Conservation (phyloP, 331 rosid genomes). For the Saraca asoca region DNA sequence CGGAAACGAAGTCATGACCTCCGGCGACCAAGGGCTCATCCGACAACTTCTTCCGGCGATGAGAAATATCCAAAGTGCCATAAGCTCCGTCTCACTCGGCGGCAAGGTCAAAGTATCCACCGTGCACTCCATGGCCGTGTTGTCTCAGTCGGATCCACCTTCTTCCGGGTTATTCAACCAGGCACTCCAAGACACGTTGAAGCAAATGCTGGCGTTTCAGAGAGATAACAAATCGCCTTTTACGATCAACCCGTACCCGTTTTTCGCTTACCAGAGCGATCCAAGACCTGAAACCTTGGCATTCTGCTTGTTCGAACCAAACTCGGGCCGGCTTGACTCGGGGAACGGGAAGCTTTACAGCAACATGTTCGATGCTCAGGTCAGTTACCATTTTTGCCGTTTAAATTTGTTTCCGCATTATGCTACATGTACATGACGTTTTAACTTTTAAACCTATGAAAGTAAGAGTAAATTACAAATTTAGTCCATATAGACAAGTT, state of each 20-base stretch:
- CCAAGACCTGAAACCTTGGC: slow-evolving; percentile 79
- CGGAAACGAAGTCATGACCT: slow-evolving; percentile 77
- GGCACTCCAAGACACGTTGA: slow-evolving; percentile 41
- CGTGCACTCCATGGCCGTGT: slow-evolving; percentile 82
- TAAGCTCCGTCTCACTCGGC: slow-evolving; percentile 52
- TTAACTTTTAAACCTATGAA: too few relatives aligned
- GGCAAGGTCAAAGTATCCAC: slow-evolving; percentile 73
- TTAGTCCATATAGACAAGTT: too few relatives aligned
- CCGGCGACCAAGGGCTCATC: slow-evolving; percentile 50
- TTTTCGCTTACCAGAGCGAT: slow-evolving; percentile 81
- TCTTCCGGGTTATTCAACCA: slow-evolving; percentile 72
- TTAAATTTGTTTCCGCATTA: too few relatives aligned
- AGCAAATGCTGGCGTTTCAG: slow-evolving; percentile 53
- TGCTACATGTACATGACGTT: too few relatives aligned
- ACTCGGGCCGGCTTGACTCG: slow-evolving; percentile 82
- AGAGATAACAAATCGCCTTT: slow-evolving; percentile 69
- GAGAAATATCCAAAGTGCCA: slow-evolving; percentile 71
- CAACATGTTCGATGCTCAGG: slow-evolving; percentile 98
- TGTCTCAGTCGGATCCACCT: slow-evolving; percentile 79
- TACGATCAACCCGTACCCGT: slow-evolving; percentile 81
- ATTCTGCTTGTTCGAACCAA: slow-evolving; percentile 77
- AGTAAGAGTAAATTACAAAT: too few relatives aligned
- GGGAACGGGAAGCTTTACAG: slow-evolving; percentile 72
- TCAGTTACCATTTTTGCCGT: slow-evolving; percentile 26
- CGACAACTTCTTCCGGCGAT: slow-evolving; percentile 80